phyloP scores from a whole-genome alignment of 2,329 filamentous ascomycete genomes.

The Aureobasidium leucospermi region DNA sequence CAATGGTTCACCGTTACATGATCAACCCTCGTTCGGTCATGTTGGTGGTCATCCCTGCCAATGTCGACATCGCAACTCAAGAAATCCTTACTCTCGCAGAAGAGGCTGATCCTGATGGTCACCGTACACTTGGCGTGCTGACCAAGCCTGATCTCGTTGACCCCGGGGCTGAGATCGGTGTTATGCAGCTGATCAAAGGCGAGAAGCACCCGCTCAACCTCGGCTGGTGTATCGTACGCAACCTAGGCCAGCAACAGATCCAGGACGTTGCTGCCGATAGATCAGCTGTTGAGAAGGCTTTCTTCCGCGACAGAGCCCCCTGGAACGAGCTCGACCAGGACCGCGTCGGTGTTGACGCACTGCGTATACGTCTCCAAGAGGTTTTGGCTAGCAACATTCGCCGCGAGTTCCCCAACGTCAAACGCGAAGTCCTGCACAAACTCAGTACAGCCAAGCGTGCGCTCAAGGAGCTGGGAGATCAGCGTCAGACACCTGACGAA shows the following conservation, averaged over 20 bases:
- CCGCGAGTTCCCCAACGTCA: conserved; percentile 40
- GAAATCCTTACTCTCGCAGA: conserved; percentile 38
- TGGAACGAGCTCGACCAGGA: conserved; percentile 34
- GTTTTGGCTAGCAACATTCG: conserved; percentile 36
- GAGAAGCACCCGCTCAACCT: conserved; percentile 22
- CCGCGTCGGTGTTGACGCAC: conserved; percentile 34
- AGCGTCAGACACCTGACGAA: conserved; percentile 39
- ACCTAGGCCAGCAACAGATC: conserved; percentile 25
- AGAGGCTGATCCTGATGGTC: conserved; percentile 25
- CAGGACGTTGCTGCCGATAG: conserved; percentile 12
- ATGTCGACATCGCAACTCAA: conserved; percentile 40
- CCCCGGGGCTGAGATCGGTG: conserved; percentile 20
- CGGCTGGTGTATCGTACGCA: conserved; percentile 29
- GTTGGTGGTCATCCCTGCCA: conserved; percentile 37
- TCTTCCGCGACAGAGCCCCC: conserved; percentile 27
- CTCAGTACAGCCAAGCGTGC: conserved; percentile 21
- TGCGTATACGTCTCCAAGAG: conserved; percentile 35
- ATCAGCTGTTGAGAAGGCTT: conserved; percentile 25
- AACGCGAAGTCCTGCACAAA: conserved; percentile 29
- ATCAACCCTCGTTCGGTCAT: conserved; percentile 34
- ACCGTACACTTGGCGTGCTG: conserved; percentile 30
- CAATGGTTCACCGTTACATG: conserved; percentile 36
- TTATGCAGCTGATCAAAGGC: conserved; percentile 23
- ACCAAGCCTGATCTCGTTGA: conserved; percentile 32
- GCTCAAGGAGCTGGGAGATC: conserved; percentile 43